A percentile compares a stretch with the other conserved stretches of the same genome.
phyloP scores from a whole-genome alignment of 768 basidiomycete genomes.

The Suillus bovinus region DNA sequence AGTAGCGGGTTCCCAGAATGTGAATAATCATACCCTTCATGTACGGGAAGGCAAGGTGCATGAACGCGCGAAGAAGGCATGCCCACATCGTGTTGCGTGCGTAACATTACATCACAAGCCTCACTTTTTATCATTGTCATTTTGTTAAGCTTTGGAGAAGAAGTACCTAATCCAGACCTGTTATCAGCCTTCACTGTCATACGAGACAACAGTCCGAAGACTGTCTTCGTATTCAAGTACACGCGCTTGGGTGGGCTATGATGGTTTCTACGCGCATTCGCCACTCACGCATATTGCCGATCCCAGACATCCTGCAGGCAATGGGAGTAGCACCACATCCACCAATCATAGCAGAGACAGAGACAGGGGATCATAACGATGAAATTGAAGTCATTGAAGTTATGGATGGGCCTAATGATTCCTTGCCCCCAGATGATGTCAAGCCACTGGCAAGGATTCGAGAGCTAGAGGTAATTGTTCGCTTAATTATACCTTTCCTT shows the following conservation, averaged over 20 bases:
- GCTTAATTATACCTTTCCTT: background rate
- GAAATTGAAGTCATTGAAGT: background rate
- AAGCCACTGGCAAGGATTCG: background rate
- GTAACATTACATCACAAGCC: background rate
- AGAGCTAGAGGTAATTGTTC: background rate
- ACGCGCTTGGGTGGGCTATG: conserved; percentile 14
- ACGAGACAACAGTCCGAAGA: conserved; percentile 1
- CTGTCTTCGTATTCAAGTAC: conserved; percentile 24
- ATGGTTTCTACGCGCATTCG: background rate
- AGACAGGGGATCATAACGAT: background rate
- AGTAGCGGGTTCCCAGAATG: rapidly evolving
- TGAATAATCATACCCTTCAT: no score
- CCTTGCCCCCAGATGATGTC: background rate
- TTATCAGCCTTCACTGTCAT: rapidly evolving
- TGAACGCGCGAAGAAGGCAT: background rate
- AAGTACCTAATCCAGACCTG: background rate
- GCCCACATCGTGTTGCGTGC: background rate
- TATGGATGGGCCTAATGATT: background rate
- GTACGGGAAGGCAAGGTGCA: background rate
- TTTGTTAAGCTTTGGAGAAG: conserved; percentile 16
- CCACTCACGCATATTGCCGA: background rate
- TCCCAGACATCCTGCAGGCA: conserved; percentile 20
- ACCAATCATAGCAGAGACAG: conserved; percentile 6
- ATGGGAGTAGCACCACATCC: conserved; percentile 19
- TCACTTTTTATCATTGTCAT: background rate